Evolutionary conservation across 768 basidiomycete species (phyloP).

Genomic region (Suillus fuscotomentosus): DNA sequence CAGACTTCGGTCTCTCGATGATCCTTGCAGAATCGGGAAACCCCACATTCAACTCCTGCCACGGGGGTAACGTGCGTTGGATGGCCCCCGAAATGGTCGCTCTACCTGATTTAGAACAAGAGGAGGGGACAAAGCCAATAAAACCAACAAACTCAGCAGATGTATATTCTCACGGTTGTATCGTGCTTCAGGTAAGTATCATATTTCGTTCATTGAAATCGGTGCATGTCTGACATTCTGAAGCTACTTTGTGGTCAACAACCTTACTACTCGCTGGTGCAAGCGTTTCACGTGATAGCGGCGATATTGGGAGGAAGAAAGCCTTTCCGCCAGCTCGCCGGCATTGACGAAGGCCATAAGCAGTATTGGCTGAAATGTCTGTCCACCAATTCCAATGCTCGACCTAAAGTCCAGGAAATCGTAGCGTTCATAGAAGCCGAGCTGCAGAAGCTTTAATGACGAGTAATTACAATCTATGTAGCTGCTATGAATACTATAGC

Average conservation of each 20-base stretch:
- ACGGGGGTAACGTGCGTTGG: slow-evolving; percentile 36
- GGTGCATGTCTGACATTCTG: background rate
- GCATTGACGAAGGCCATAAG: background rate
- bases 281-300: background rate
- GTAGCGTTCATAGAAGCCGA: background rate
- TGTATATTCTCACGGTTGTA: slow-evolving; percentile 40
- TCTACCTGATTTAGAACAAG: too few species aligned
- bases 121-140: slow-evolving; percentile 11
- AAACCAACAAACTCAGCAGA: too few species aligned
- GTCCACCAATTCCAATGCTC: background rate
- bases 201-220: slow-evolving; percentile 1
- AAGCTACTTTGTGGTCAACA: background rate
- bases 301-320: background rate
- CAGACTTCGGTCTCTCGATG: slow-evolving; percentile 32
- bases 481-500: too few species aligned
- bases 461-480: background rate
- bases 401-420: background rate
- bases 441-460: background rate
- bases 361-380: background rate
- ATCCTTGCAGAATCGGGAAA: slow-evolving; percentile 11
- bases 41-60: slow-evolving; percentile 14
- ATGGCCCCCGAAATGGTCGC: slow-evolving; percentile 38
- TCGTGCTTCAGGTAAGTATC: slow-evolving; percentile 21
- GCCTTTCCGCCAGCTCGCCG: background rate
- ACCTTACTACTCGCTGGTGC: background rate